Evolutionary conservation across 1,284 basidiomycete genomes (phyloP).

Genomic region (Baeospora myosura): DNA sequence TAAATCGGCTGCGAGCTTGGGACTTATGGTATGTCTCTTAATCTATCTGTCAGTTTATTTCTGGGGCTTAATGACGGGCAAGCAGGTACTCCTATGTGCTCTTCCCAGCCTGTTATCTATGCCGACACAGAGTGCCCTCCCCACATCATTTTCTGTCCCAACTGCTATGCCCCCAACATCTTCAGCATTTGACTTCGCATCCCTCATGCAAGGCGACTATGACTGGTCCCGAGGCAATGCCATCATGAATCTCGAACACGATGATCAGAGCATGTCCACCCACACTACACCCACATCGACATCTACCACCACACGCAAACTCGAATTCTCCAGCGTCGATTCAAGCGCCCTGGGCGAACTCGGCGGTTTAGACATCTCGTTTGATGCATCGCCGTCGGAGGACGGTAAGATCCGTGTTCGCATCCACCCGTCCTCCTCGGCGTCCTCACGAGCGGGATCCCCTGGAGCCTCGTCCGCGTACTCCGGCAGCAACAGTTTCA

Average conservation of each 20-base stretch:
- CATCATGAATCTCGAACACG: slow-evolving; percentile 47
- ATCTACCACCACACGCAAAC: slow-evolving; percentile 31
- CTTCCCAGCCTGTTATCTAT: slow-evolving; percentile 67
- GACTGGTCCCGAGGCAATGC: slow-evolving; percentile 42
- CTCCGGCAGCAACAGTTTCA: slow-evolving; percentile 23
- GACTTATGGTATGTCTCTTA: slow-evolving; percentile 54
- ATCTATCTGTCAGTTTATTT: slow-evolving; percentile 10
- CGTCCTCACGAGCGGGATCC: slow-evolving; percentile 30
- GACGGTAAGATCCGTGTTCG: slow-evolving; percentile 68
- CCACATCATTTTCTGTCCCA: slow-evolving; percentile 49
- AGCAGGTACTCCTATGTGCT: slow-evolving; percentile 63
- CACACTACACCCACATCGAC: slow-evolving; percentile 22
- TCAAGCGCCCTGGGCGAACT: slow-evolving; percentile 41
- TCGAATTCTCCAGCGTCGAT: slow-evolving; percentile 48
- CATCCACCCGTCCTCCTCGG: slow-evolving; percentile 53
- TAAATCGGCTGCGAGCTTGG: slow-evolving; percentile 55
- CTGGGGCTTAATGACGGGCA: slow-evolving; percentile 16
- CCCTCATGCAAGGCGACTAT: slow-evolving; percentile 41
- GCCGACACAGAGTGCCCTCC: slow-evolving; percentile 44
- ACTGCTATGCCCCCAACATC: slow-evolving; percentile 37
- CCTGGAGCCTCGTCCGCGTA: slow-evolving; percentile 23
- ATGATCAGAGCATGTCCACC: slow-evolving; percentile 28
- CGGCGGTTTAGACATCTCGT: slow-evolving; percentile 61
- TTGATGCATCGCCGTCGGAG: slow-evolving; percentile 54
- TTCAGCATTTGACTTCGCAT: slow-evolving; percentile 39